Evolutionary conservation across 176 grass and related monocot species (phyloP).

Genomic region (Chloris gayana): DNA sequence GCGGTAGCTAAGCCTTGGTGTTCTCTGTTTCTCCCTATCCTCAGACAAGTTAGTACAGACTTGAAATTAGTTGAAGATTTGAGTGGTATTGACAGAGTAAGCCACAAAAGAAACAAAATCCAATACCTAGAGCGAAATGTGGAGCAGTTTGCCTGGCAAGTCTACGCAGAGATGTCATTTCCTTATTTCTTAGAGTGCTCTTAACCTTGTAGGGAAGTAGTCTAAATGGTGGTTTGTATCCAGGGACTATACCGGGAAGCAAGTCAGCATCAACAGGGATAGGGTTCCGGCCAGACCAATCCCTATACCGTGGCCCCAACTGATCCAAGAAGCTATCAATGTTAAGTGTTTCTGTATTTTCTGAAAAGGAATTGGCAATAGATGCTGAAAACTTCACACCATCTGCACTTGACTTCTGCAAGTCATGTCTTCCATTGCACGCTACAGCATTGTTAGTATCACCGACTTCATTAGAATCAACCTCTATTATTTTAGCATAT

Average conservation of each 20-base stretch:
- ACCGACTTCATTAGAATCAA: conserved; percentile 27
- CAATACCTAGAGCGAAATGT: conserved; percentile 87
- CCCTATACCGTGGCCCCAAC: conserved; percentile 80
- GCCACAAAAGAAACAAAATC: not conserved
- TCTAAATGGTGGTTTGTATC: conserved; percentile 81
- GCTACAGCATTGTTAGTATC: conserved; percentile 5
- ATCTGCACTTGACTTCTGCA: conserved; percentile 28
- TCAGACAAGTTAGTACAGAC: conserved; percentile 2
- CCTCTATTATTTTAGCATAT: conserved; percentile 52
- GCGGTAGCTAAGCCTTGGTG: conserved; percentile 93
- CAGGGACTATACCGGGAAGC: conserved; percentile 68
- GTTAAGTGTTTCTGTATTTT: conserved; percentile 44
- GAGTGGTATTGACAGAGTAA: not conserved
- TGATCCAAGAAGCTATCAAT: conserved; percentile 81
- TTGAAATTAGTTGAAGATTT: conserved; percentile 2
- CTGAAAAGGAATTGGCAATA: conserved; percentile 21
- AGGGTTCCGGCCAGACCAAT: conserved; percentile 81
- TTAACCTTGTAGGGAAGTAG: conserved; percentile 74
- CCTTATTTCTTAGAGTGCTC: conserved; percentile 57
- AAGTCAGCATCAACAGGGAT: conserved; percentile 95
- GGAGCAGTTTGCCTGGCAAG: conserved; percentile 88
- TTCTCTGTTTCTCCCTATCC: conserved; percentile 88
- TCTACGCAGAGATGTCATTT: conserved; percentile 79
- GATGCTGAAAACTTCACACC: conserved; percentile 10
- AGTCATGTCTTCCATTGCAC: not conserved